A percentile compares a stretch with the other conserved stretches of the same genome.
These are phyloP conservation scores for Papiliotrema flavescens DNA, from an alignment of 1,284 basidiomycete species.

Conservation along the genomic window DNA sequence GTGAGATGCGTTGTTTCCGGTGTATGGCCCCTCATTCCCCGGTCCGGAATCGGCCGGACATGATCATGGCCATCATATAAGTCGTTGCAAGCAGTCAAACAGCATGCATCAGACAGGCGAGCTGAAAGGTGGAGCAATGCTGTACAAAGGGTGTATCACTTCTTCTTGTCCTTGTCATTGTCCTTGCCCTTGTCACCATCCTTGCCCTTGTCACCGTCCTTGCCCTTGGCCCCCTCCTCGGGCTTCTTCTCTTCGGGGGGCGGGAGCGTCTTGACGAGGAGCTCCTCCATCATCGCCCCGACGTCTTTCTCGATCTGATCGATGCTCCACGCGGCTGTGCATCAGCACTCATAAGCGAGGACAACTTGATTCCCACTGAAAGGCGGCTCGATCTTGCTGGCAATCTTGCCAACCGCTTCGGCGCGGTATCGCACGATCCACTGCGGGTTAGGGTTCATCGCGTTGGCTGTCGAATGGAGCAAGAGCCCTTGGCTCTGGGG, in stretches of 20 bases:
- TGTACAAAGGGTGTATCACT: too few species aligned
- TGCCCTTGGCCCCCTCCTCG: too few species aligned
- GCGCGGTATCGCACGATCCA: conserved; percentile 25
- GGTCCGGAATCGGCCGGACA: too few species aligned
- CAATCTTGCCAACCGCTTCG: conserved; percentile 15
- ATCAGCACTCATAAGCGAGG: too few species aligned
- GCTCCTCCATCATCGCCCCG: conserved; percentile 29
- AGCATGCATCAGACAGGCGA: too few species aligned
- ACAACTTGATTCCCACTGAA: conserved; percentile 23
- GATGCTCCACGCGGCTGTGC: conserved; percentile 22
- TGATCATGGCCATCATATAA: too few species aligned
- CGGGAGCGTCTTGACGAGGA: conserved; percentile 25
- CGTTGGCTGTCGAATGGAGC: not conserved
- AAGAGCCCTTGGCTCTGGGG: not conserved
- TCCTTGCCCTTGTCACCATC: not conserved
- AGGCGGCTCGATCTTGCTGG: conserved; percentile 31
- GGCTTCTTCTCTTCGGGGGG: conserved; percentile 12
- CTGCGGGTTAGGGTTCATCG: conserved; percentile 4
- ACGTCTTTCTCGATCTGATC: conserved; percentile 34
- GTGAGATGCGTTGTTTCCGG: too few species aligned
- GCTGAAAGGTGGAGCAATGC: too few species aligned
- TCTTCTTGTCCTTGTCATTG: not conserved
- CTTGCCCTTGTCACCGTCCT: conserved; percentile 7
- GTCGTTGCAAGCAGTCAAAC: too few species aligned
- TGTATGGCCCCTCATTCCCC: too few species aligned